phyloP scores from a whole-genome alignment of 805 yeast genomes.

The Maudiozyma bulderi region DNA sequence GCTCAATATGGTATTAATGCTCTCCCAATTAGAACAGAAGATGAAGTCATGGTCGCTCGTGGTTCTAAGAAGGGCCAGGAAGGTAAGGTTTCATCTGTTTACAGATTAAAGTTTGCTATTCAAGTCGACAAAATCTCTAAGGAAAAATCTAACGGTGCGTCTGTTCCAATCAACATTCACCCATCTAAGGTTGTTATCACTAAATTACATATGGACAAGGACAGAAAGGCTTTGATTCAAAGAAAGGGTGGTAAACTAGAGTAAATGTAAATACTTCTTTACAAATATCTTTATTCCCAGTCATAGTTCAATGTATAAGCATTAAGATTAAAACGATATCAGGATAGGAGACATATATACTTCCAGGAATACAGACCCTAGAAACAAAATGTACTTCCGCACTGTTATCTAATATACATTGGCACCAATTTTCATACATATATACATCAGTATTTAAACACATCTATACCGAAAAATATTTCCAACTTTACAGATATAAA shows the following conservation, averaged over 20 bases:
- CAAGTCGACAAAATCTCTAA: slow-evolving; percentile 95
- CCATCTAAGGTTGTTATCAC: slow-evolving; percentile 99
- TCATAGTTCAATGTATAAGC: neutral
- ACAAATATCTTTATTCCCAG: neutral
- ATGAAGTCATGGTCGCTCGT: slow-evolving; percentile 90
- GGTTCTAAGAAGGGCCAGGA: slow-evolving; percentile 99
- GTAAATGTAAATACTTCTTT: slow-evolving; percentile 36
- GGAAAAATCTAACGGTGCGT: slow-evolving; percentile 97
- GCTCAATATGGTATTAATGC: slow-evolving; percentile 93
- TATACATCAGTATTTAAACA: no score
- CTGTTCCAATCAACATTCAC: slow-evolving; percentile 94
- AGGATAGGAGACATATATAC: no score
- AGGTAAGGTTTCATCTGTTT: slow-evolving; percentile 94
- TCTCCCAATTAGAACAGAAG: slow-evolving; percentile 96
- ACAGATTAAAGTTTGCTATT: slow-evolving; percentile 96
- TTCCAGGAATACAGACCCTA: no score
- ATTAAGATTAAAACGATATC: no score
- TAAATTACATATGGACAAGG: slow-evolving; percentile 95
- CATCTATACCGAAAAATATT: no score
- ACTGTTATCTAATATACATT: no score
- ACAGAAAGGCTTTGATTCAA: slow-evolving; percentile 94
- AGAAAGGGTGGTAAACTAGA: slow-evolving; percentile 97
- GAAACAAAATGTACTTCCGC: no score
- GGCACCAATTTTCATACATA: no score
- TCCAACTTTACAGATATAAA: no score